These are phyloP conservation scores for Gardenia jasminoides DNA, from an alignment of 257 asterid genomes.

Conservation along the genomic window DNA sequence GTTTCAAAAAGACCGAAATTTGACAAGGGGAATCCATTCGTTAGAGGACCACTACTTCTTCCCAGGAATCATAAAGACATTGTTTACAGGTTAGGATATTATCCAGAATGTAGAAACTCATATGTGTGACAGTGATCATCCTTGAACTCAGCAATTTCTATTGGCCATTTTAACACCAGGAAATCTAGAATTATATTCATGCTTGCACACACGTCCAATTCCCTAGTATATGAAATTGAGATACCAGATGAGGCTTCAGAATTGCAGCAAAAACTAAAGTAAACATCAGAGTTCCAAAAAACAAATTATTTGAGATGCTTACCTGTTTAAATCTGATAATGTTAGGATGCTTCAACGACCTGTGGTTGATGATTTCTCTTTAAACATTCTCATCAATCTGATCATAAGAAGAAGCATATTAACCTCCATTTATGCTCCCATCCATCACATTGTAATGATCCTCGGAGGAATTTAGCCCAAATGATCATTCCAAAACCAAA, in stretches of 20 bases:
- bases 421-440: neutral
- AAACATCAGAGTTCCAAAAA: no score
- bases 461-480: conserved; percentile 8
- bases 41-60: neutral
- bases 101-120: neutral
- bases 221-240: neutral
- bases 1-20: neutral
- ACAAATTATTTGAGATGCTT: neutral
- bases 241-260: neutral
- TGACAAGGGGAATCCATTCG: neutral
- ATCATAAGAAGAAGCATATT: neutral
- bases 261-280: neutral
- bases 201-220: neutral
- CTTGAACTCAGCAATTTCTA: neutral
- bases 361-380: conserved; percentile 88
- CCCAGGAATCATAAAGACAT: neutral
- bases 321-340: conserved; percentile 91
- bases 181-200: neutral
- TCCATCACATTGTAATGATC: conserved; percentile 19
- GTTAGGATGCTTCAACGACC: conserved; percentile 84
- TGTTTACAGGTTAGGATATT: neutral
- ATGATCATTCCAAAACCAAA: neutral
- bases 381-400: conserved; percentile 93
- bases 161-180: neutral
- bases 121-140: neutral